Conservation (phyloP, 2,329 filamentous ascomycete species). For the Pseudocercospora fijiensis region DNA sequence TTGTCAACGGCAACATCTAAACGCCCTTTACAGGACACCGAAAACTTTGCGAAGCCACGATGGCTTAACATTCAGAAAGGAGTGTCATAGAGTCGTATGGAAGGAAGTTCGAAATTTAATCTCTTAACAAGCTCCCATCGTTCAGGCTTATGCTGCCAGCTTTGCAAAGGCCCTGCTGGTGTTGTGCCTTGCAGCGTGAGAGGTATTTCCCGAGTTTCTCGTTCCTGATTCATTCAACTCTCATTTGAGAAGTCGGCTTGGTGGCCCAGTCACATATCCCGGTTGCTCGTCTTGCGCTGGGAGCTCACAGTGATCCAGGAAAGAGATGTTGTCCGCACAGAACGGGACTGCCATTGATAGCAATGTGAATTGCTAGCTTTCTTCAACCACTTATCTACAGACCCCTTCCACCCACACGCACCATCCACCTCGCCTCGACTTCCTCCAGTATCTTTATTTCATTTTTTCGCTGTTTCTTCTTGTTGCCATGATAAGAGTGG, state of each 20-base stretch:
- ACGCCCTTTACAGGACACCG: not conserved
- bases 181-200: not conserved
- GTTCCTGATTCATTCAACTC: not conserved
- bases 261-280: not conserved
- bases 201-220: not conserved
- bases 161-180: not conserved
- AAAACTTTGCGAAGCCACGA: not conserved
- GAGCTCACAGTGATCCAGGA: not conserved
- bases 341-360: not conserved
- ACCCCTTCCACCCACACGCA: not conserved
- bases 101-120: not conserved
- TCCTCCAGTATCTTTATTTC: not conserved
- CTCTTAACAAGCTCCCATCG: not conserved
- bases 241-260: not conserved
- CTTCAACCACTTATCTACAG: not conserved
- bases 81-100: not conserved
- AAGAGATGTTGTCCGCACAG: not conserved
- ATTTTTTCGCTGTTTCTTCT: not conserved
- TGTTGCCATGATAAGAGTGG: conserved; percentile 18
- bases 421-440: not conserved
- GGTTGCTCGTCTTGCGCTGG: not conserved
- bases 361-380: not conserved
- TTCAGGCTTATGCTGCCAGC: not conserved
- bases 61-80: not conserved
- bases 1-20: not conserved